Conservation (phyloP, 129 eudicot species). For the Solidago caesia region DNA sequence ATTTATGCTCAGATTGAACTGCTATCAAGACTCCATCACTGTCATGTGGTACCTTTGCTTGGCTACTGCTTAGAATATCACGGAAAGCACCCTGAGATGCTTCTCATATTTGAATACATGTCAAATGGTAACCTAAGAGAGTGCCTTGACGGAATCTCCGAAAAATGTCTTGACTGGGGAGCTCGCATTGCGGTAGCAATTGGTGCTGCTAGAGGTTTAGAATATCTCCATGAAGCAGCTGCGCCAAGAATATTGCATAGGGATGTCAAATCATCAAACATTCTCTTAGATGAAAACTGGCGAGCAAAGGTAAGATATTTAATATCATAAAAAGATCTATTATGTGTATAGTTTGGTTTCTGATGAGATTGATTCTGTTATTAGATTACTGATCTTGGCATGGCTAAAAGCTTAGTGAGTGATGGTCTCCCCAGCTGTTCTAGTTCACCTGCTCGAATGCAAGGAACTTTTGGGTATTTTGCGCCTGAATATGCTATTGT, state of each 20-base stretch:
- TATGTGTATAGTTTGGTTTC: not conserved
- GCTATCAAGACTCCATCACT: constrained; percentile 86
- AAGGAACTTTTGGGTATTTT: constrained; percentile 95
- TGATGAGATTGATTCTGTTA: constrained; percentile 7
- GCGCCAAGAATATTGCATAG: constrained; percentile 94
- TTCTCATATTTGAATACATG: constrained; percentile 74
- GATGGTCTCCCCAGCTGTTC: constrained; percentile 77
- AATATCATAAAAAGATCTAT: not conserved
- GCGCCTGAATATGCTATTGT: constrained; percentile 94
- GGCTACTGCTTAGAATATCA: constrained; percentile 76
- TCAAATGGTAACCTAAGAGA: constrained; percentile 82
- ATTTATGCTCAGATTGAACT: constrained; percentile 62
- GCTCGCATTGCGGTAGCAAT: constrained; percentile 82
- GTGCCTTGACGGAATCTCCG: constrained; percentile 62
- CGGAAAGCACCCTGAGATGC: constrained; percentile 72
- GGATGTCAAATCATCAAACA: constrained; percentile 92
- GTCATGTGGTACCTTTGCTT: constrained; percentile 88
- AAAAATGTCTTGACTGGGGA: constrained; percentile 69
- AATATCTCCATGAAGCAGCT: constrained; percentile 96
- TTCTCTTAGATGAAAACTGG: constrained; percentile 89
- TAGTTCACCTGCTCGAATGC: constrained; percentile 91
- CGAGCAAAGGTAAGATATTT: constrained; percentile 63
- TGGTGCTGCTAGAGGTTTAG: constrained; percentile 97
- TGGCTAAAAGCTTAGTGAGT: constrained; percentile 84
- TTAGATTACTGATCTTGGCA: constrained; percentile 92